Evolutionary conservation across 495 filamentous ascomycete species (phyloP), one percentile per base, ranked within the genome.

Genomic region (Podospora fimiseda): DNA sequence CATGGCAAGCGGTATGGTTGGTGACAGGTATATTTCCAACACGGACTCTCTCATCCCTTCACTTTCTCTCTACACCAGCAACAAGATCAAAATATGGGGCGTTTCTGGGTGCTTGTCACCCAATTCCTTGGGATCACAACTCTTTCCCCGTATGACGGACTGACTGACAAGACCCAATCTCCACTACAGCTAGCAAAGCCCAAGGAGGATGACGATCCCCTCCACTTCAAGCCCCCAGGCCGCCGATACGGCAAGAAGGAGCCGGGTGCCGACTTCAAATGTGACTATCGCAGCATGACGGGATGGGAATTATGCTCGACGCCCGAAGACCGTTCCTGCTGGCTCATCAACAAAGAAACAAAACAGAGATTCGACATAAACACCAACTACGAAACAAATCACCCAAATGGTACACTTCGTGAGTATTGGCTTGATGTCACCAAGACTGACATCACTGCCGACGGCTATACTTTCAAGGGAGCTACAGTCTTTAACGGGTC

Each of bases 401-500:
- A 46, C 27, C 43, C 43, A 24, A 46, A 16, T 13, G 43, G 43
- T 46, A 15, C 1, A 7, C 18, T 9, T 4, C 43, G 43, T 22
- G 43, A 46, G 43, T 46, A 46, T 22, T 46, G 19, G 19, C 19
- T 46, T 11, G 20, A 23, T 3, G 43, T 46, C 43, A 24, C 19
- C 43, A 46, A 46, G 20, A 23, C 22, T 2, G 14, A 46, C 21
- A 46, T 46, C 43, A 46, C 43, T 22, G 43, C 43, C 43, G 43
- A 46, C 43, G 43, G 43, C 18, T 46, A 46, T 22, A 46, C 43
- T 11, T 46, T 46, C 21, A 3, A 9, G 11, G 20, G 20, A 21
- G 43, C 43, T 9, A 46, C 43, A 9, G 43, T 46, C 22, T 46
- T 46, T 15, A 46, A 46, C 20, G 43, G 20, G 65, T 56, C 18